Evolutionary conservation across 2,329 filamentous ascomycete genomes (phyloP), one percentile per base, ranked within the genome.

Genomic region (Tolypocladium amazonense): DNA sequence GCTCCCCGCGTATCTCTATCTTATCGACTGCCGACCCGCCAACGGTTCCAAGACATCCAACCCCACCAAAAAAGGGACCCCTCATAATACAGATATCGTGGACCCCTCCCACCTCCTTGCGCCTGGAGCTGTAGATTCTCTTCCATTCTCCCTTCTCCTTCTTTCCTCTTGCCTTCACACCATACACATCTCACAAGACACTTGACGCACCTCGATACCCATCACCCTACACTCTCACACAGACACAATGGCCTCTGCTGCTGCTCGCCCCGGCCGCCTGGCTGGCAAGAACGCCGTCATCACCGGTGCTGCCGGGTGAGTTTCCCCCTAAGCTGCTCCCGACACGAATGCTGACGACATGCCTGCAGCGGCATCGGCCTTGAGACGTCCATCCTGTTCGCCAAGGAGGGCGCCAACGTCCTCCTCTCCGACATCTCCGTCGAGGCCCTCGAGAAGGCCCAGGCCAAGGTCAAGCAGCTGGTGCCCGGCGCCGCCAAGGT

Each of bases 301-400:
- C 75, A 96, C 91, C 59, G 91, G 91, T 70, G 91, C 88, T 65
- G 91, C 87, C 69, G 90, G 90, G 90, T 95, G 82, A 75, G 86
- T 77, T n/a, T 20, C 56, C 41, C 39, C 25, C 33, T 6, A 25
- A 15, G 11, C 27, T n/a, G n/a, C 33, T 4, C 45, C 11, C 14
- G 25, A 23, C 9, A 2, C 25, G 4, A 23, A 4, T 50, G 56
- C 63, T 62, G 45, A 68, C 58, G 8, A 43, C 8, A 0, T 1
- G 1, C 3, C 9, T 23, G 27, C 69, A 92, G 92, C 70, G 92
- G 92, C 70, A 97, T 97, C 70, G 92, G 92, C 65, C 88, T 97
- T 56, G 92, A 97, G 78, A 96, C 92, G 2, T 84, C 84, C 59
- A 92, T 97, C 66, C 88, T 96, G 61, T 96, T 97, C 70, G 88